Percentiles rank a stretch among this genome's conserved stretches.
These are phyloP conservation scores for Phytophthora nicotianae DNA, from an alignment of 352 stramenopile species.

Conservation along the genomic window DNA sequence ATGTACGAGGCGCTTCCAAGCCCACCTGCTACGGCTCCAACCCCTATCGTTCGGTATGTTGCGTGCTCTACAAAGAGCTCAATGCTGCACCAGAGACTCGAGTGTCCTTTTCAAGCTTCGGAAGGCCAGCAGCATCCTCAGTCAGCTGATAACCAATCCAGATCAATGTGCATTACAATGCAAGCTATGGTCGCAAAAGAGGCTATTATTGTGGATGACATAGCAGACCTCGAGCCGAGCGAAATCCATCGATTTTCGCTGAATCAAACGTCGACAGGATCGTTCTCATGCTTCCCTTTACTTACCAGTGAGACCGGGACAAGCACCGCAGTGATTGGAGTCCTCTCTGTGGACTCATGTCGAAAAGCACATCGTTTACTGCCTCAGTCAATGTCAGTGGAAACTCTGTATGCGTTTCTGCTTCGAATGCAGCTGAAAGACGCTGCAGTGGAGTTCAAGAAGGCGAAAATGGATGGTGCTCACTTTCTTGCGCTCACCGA, in stretches of 20 bases:
- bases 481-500: slow-evolving; percentile 54
- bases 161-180: slow-evolving; percentile 35
- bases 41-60: slow-evolving; percentile 49
- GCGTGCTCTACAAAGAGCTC: slow-evolving; percentile 54
- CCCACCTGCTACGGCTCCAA: slow-evolving; percentile 28
- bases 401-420: slow-evolving; percentile 56
- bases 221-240: slow-evolving; percentile 17
- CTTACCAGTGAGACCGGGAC: neutral
- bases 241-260: slow-evolving; percentile 36
- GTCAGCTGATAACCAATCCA: slow-evolving; percentile 11
- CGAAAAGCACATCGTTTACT: slow-evolving; percentile 51
- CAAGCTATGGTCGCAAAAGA: slow-evolving; percentile 34
- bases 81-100: slow-evolving; percentile 49
- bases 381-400: slow-evolving; percentile 63
- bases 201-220: slow-evolving; percentile 46
- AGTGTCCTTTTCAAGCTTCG: slow-evolving; percentile 6
- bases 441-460: slow-evolving; percentile 48
- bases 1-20: slow-evolving; percentile 65
- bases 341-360: slow-evolving; percentile 65
- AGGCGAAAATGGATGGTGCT: slow-evolving; percentile 44
- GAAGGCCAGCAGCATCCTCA: slow-evolving; percentile 1
- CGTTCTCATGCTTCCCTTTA: slow-evolving; percentile 66
- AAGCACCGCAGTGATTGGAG: slow-evolving; percentile 37
- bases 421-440: slow-evolving; percentile 56
- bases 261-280: slow-evolving; percentile 33